A percentile compares a stretch with the other conserved stretches of the same genome.
Evolutionary conservation across 148 eudicot genomes (phyloP).

Genomic region (Polygonum maritimum): DNA sequence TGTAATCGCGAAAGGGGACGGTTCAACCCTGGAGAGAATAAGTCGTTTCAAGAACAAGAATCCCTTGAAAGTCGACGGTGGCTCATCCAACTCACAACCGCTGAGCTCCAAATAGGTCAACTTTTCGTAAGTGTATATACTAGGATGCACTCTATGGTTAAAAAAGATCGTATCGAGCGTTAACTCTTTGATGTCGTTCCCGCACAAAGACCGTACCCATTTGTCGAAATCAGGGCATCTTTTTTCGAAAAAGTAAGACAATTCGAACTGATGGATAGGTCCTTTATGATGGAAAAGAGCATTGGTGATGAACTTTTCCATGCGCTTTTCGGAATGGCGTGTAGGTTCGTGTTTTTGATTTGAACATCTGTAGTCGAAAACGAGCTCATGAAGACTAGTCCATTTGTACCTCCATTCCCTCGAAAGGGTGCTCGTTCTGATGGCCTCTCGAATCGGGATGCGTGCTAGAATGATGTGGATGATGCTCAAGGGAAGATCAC

Average conservation of each 20-base stretch:
- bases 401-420: slow-evolving; percentile 51
- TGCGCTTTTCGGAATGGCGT: slow-evolving; percentile 14
- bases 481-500: slow-evolving; percentile 34
- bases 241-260: slow-evolving; percentile 32
- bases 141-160: slow-evolving; percentile 31
- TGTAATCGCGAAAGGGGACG: slow-evolving; percentile 42
- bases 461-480: slow-evolving; percentile 31
- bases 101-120: slow-evolving; percentile 50
- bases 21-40: slow-evolving; percentile 46
- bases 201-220: slow-evolving; percentile 60
- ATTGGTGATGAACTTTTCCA: slow-evolving; percentile 24
- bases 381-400: slow-evolving; percentile 39
- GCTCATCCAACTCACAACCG: slow-evolving; percentile 60
- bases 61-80: slow-evolving; percentile 33
- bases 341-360: slow-evolving; percentile 22
- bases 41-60: slow-evolving; percentile 40
- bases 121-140: slow-evolving; percentile 39
- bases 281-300: slow-evolving; percentile 43
- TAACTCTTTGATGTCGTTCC: slow-evolving; percentile 47
- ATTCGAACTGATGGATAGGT: slow-evolving; percentile 49
- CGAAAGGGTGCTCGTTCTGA: slow-evolving; percentile 42
- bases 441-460: slow-evolving; percentile 47
- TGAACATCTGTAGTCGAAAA: slow-evolving; percentile 35
- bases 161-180: slow-evolving; percentile 52
- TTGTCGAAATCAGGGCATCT: slow-evolving; percentile 51